phyloP scores from a whole-genome alignment of 768 basidiomycete species.

The Auricularia sp. region DNA sequence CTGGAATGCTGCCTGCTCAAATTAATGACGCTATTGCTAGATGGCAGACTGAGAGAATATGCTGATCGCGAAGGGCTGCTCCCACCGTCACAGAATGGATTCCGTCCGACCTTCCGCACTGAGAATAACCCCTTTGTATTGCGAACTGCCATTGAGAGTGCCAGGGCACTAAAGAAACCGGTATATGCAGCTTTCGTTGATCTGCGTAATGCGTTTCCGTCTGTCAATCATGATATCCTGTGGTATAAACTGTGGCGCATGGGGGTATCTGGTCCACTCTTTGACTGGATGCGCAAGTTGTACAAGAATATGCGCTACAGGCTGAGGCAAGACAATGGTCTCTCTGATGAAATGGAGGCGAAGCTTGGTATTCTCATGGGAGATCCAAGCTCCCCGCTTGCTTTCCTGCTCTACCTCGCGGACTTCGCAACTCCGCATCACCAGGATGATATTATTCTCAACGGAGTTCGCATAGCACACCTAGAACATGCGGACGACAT shows the following conservation, averaged over 20 bases:
- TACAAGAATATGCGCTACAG: constrained; percentile 8
- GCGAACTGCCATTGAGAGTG: constrained; percentile 14
- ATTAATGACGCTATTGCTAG: constrained; percentile 17
- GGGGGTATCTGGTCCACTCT: constrained; percentile 13
- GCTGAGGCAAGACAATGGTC: constrained; percentile 5
- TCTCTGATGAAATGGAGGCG: constrained; percentile 6
- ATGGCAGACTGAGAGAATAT: constrained; percentile 12
- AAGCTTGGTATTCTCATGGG: constrained; percentile 13
- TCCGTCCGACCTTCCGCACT: constrained; percentile 18
- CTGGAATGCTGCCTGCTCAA: constrained; percentile 23
- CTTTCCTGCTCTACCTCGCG: constrained; percentile 10
- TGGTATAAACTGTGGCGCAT: constrained; percentile 21
- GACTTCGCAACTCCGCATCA: constrained; percentile 8
- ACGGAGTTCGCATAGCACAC: constrained; percentile 8
- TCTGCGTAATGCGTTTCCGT: constrained; percentile 28
- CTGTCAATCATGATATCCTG: constrained; percentile 20
- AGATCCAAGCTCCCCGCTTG: constrained; percentile 13
- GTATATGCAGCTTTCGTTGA: constrained; percentile 18
- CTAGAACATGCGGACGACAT: neutral
- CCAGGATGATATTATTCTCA: constrained; percentile 10
- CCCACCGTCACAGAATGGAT: constrained; percentile 25
- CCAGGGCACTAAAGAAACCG: constrained; percentile 2
- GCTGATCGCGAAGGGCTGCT: constrained; percentile 10
- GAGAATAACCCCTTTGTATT: constrained; percentile 21
- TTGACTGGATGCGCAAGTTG: constrained; percentile 11